Base-by-base conservation (phyloP, 2,329 filamentous ascomycete species). In the Podosphaera xanthii region DNA sequence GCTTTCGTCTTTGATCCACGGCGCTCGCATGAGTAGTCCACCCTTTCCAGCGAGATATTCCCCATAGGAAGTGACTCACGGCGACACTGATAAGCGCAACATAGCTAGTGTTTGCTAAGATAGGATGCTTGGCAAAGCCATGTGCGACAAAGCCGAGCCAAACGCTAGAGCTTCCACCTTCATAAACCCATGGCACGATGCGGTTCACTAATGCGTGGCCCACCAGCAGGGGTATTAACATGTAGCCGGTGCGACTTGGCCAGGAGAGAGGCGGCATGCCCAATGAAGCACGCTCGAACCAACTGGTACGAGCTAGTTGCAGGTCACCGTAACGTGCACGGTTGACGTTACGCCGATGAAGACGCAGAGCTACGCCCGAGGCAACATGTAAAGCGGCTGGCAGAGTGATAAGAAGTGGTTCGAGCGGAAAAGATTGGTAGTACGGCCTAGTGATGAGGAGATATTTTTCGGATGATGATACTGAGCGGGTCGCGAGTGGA, bases 401-500 rank as follows among this genome's bases (percentile, higher is more conserved):
- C 1, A 88, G 70, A 50, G 77, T 81, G 61, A 97, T 80, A 62
- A 97, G 76, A 30, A 94, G 73, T 2, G 88, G 87, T 69, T 96
- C 90, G 58, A 85, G 77, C 14, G 87, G 74, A 1, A 84, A 77
- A 0, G 87, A 90, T 71, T 96, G 91, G 74, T 97, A 97, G 70
- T 92, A 82, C 56, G 94, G 90, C 62, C 91, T 82, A 35, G 89
- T 90, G 70, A 95, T 86, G 63, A 97, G 83, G 56, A 97, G 82
- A 71, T 89, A 94, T 57, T 82, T 82, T 69, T 96, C 90, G 61
- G 86, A 86, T 58, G 81, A 78, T 7, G 83, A 74, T 5, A 92
- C 79, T 53, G 85, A 87, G 60, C 77, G 79, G 48, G 86, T 87
- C 57, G 83, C 65, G 44, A 92, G 79, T 0, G 88, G 89, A 63